Evolutionary conservation across 2,329 filamentous ascomycete species (phyloP).

Genomic region (Cordyceps farinosa): DNA sequence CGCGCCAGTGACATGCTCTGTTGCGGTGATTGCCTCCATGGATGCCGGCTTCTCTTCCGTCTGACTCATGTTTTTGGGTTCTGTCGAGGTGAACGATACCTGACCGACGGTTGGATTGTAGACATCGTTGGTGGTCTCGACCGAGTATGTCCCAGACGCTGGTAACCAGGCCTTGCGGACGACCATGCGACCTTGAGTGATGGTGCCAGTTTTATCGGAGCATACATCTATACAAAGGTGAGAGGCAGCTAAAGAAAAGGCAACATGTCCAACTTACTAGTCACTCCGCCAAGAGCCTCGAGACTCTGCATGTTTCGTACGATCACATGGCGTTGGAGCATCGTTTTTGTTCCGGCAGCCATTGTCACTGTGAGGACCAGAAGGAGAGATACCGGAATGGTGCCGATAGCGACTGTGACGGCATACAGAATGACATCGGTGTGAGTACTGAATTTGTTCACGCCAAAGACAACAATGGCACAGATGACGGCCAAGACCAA

Average conservation of each 20-base stretch:
- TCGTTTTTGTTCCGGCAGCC: slow-evolving; percentile 45
- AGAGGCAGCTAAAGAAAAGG: neutral
- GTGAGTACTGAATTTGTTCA: slow-evolving; percentile 34
- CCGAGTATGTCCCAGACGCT: slow-evolving; percentile 31
- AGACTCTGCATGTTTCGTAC: slow-evolving; percentile 45
- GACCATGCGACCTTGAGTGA: slow-evolving; percentile 32
- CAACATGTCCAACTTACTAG: slow-evolving; percentile 33
- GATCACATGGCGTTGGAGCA: slow-evolving; percentile 46
- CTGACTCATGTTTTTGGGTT: slow-evolving; percentile 20
- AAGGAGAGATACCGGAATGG: slow-evolving; percentile 44
- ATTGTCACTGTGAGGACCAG: slow-evolving; percentile 54
- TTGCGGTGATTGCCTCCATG: slow-evolving; percentile 27
- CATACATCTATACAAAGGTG: slow-evolving; percentile 25
- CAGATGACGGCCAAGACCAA: slow-evolving; percentile 52
- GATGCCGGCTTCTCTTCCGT: slow-evolving; percentile 19
- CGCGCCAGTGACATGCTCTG: slow-evolving; percentile 37
- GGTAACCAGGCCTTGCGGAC: slow-evolving; percentile 32
- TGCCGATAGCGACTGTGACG: slow-evolving; percentile 40
- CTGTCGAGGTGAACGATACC: slow-evolving; percentile 19
- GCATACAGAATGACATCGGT: slow-evolving; percentile 37
- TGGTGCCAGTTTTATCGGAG: slow-evolving; percentile 35
- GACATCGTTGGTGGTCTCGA: slow-evolving; percentile 29
- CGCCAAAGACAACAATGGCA: slow-evolving; percentile 38
- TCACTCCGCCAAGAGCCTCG: slow-evolving; percentile 48
- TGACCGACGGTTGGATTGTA: slow-evolving; percentile 28